Percentiles rank a stretch among this genome's conserved stretches.
Evolutionary conservation across 257 asterid species (phyloP).

Genomic region (Petunia secreta): DNA sequence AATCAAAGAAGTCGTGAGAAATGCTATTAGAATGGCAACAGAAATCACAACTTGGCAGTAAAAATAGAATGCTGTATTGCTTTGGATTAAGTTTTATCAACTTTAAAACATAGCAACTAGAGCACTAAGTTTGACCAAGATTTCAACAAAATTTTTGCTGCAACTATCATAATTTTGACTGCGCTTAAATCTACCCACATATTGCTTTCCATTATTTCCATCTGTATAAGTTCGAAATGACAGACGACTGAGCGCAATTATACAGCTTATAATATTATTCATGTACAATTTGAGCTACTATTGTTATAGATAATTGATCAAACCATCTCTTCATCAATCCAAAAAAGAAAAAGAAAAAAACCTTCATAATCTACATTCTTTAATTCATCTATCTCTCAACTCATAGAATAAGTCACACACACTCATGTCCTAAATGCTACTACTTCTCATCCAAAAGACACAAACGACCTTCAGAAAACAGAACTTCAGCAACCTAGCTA

Average conservation of each 20-base stretch:
- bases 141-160: background rate
- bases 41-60: background rate
- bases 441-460: background rate
- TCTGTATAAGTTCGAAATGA: background rate
- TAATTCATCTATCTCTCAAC: background rate
- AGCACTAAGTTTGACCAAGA: background rate
- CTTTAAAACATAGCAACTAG: background rate
- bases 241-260: background rate
- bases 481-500: constrained; percentile 3
- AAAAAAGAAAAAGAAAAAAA: background rate
- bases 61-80: background rate
- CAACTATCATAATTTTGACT: background rate
- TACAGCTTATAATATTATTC: background rate
- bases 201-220: background rate
- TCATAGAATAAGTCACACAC: constrained; percentile 2
- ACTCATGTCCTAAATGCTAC: background rate
- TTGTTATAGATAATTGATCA: background rate
- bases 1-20: background rate
- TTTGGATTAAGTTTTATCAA: background rate
- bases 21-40: background rate
- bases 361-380: background rate
- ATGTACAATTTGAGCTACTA: background rate
- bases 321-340: background rate
- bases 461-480: background rate
- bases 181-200: too few species aligned